Base-by-base conservation (phyloP, 768 basidiomycete genomes). In the Mycena filopes region DNA sequence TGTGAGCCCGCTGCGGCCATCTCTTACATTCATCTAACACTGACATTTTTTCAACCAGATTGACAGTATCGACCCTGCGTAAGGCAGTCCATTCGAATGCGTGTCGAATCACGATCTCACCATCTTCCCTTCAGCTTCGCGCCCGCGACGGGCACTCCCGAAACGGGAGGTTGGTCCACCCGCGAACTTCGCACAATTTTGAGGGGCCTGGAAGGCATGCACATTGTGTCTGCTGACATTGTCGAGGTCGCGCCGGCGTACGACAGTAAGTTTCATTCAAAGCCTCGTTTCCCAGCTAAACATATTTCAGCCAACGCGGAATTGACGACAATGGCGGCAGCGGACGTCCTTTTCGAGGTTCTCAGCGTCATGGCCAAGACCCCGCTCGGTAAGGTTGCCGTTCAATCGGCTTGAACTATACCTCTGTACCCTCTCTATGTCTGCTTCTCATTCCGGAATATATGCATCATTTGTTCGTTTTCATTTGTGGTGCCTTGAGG, bases 181-280 rank as follows among this genome's bases (percentile, higher is more conserved):
- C 89, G 93, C 61, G 93, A 95, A 76, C 78, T 94, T 54, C 87
- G 91, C 51, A 87, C 88, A 9, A 91, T 94, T 71, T 76, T 94
- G 62, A 81, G 92, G 50, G 92, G 93, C 21, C 77, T 95, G 16
- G 88, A 89, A 57, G 92, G 92, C 16, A 80, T 94, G 55, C 81
- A 87, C 63, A 89, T 95, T 65, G 91, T 94, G 48, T 92, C 89
- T 40, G 91, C 89, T 11, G 93, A 95, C 73, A 87, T 95, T 46
- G 93, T 95, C 48, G 93, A 95, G 73, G 93, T 94, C 25, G 89
- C 91, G 1, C 93, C 93, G 18, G 91, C 92, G 8, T 93, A 94
- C 72, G 92, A 93, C 18, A 69, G 68, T 71, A 29, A 47, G 48
- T 57, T 45, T n/a, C 20, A 29, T 5, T 21, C 38, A 11, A 2